Base-by-base conservation (phyloP, 495 filamentous ascomycete genomes). In the Neurospora sp. region DNA sequence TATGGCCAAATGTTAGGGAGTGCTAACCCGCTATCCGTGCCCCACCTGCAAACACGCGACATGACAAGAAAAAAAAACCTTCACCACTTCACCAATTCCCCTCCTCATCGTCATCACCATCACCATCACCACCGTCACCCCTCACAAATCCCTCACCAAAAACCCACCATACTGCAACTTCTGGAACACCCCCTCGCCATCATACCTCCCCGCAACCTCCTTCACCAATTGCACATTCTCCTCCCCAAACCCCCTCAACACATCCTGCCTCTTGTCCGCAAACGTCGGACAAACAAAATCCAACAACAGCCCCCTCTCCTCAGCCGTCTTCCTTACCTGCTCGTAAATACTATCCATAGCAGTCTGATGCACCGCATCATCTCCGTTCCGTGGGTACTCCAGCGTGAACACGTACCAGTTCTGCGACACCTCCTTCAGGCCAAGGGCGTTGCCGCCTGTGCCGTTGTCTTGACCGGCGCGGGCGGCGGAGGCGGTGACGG, bases 361-460 rank as follows among this genome's bases (percentile, higher is more conserved):
- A 0, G 14, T 6, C 4, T 35, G 23, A 4, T 66, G 54, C 1
- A 66, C 54, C 23, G 12, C 23, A 7, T 66, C 54, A 9, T 66
- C 14, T 4, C 54, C 54, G 3, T 66, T 16, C 3, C 27, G 77
- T 9, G 46, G 69, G 5, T 46, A 70, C 5, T 72, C 71, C 0
- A 75, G 72, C 6, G 54, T 66, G 23, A 75, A 77, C 5, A 81
- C 70, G 4, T 79, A 62, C 7, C 73, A 76, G 75, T 83, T 72
- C 2, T 80, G 81, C 6, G 79, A 74, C 0, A 83, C 79, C 0
- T 77, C 74, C 6, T 84, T 79, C 0, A 90, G 74, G 4, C 88
- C 88, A 18, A 91, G 78, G 6, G 86, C 81, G 74, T 90, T 90
- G 0, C 86, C 87, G 5, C 88, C 88, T 9, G 23, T 35, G 78